Base-by-base conservation (phyloP, 2,329 filamentous ascomycete genomes). In the Calonectria hawksworthii region DNA sequence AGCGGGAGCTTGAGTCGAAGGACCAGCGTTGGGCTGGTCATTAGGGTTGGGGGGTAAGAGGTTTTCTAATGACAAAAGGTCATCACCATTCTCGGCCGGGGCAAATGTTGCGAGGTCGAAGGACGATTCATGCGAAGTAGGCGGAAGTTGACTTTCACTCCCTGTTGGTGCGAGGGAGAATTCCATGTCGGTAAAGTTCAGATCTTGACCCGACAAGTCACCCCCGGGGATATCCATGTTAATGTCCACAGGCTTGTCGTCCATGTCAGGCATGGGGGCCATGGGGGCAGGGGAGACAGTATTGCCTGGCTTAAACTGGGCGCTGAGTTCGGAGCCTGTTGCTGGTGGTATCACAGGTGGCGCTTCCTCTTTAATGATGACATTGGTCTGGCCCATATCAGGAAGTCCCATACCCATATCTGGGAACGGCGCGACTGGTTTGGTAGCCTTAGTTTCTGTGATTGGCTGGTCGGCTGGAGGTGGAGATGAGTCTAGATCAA, bases 131-230 rank as follows among this genome's bases (percentile, higher is more conserved):
- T 82, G 81, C 16, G 79, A 66, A 26, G 76, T 79, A 34, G 78
- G 47, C 36, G 70, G 70, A 21, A 80, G 74, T 56, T 83, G 80
- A 36, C 70, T 76, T 26, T 84, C 77, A 71, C 82, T 82, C 64
- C 82, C 84, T 11, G 86, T 75, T 0, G 89, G 88, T 2, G 88
- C 90, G 6, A 91, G 83, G 0, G 88, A 87, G 76, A 92, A 92
- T 44, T 89, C 86, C 89, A 91, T 91, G 75, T 91, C 86, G 18
- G 90, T 91, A 77, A 91, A 92, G 75, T 87, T 87, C 10, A 88
- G 84, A 67, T 87, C 86, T n/a, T 86, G 81, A 61, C 84, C 68
- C 26, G 77, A 70, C 11, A 77, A 77, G 30, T 74, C 73, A 10
- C 74, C 76, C 3, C 72, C 74, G 0, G 78, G 65, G 5, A 78